Evolutionary conservation across 2,329 filamentous ascomycete genomes (phyloP).

Genomic region (Blastomyces parvus): DNA sequence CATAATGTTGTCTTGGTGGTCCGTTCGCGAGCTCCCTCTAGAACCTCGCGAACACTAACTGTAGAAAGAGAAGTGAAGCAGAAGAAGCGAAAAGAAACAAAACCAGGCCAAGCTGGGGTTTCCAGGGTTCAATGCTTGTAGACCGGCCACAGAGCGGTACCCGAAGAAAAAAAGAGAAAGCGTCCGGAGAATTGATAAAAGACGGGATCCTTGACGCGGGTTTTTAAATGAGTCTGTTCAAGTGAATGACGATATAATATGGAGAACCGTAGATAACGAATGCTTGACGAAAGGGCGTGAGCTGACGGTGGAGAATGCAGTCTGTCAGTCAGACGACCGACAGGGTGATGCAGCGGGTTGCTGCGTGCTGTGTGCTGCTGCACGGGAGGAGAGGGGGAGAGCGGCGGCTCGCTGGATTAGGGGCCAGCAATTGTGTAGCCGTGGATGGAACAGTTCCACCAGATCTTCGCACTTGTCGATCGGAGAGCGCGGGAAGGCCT

Average conservation of each 20-base stretch:
- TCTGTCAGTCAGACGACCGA: background rate
- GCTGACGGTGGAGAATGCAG: background rate
- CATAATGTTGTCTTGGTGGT: constrained; percentile 7
- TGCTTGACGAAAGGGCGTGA: background rate
- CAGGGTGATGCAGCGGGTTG: background rate
- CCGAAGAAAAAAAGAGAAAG: background rate
- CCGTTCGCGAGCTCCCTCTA: background rate
- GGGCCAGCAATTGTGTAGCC: background rate
- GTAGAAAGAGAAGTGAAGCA: no score
- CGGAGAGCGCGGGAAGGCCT: background rate
- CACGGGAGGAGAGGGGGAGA: no score
- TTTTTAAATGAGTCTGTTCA: background rate
- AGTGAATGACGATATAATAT: background rate
- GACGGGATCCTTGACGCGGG: background rate
- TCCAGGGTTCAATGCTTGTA: constrained; percentile 1
- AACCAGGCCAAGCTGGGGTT: constrained; percentile 4
- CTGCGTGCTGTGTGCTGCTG: no score
- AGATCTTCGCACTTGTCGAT: constrained; percentile 1
- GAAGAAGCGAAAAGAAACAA: background rate
- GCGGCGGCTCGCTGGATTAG: background rate
- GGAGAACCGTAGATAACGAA: background rate
- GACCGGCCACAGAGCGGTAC: constrained; percentile 2
- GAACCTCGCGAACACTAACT: background rate
- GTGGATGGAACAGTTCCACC: constrained; percentile 2
- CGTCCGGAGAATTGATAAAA: background rate